phyloP scores from a whole-genome alignment of 148 eudicot genomes.

The Nepenthes mirabilis region DNA sequence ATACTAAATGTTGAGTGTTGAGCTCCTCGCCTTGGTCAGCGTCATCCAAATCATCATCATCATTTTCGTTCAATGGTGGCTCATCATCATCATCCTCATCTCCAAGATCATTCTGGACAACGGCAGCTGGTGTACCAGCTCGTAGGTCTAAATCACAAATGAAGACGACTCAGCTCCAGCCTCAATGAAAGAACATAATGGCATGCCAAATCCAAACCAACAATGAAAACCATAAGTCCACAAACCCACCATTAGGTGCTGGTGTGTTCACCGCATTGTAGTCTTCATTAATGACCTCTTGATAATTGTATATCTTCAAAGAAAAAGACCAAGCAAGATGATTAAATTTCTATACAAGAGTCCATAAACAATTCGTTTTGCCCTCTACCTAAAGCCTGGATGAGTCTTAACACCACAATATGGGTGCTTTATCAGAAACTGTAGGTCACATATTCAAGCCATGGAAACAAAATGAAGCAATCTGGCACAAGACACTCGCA shows the following conservation, averaged over 20 bases:
- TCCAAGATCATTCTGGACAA: slow-evolving; percentile 41
- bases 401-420: too few relatives aligned
- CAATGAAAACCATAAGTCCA: slow-evolving; percentile 8
- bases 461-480: too few relatives aligned
- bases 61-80: slow-evolving; percentile 68
- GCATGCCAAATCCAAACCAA: slow-evolving; percentile 3
- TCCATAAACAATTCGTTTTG: too few relatives aligned
- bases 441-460: too few relatives aligned
- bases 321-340: slow-evolving; percentile 7
- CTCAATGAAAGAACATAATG: not conserved
- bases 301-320: slow-evolving; percentile 78
- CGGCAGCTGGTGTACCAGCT: slow-evolving; percentile 61
- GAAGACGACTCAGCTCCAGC: not conserved
- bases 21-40: slow-evolving; percentile 74
- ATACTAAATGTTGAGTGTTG: slow-evolving; percentile 68
- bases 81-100: slow-evolving; percentile 75
- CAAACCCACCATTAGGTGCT: slow-evolving; percentile 46
- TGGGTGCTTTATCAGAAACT: too few relatives aligned
- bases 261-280: slow-evolving; percentile 81
- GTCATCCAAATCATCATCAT: slow-evolving; percentile 84
- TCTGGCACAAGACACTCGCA: too few relatives aligned
- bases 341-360: slow-evolving; percentile 3
- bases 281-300: slow-evolving; percentile 81
- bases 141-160: slow-evolving; percentile 33
- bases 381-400: too few relatives aligned